A percentile compares a stretch with the other conserved stretches of the same genome.
Evolutionary conservation across 2,329 filamentous ascomycete species (phyloP).

Genomic region (Aphanocladium album): DNA sequence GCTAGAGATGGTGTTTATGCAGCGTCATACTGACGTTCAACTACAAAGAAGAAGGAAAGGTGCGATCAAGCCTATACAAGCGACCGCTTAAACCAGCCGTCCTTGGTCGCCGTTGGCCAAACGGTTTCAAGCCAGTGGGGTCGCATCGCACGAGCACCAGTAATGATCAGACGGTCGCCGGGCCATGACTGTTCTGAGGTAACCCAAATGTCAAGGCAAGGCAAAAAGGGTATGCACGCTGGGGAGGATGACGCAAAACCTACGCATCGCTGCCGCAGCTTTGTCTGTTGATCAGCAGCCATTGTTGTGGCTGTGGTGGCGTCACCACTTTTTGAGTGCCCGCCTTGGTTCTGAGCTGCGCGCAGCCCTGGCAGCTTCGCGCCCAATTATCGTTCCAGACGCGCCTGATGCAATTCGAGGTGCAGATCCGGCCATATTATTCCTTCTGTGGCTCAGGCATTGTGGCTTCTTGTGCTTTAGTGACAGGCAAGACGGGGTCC

Average conservation of each 20-base stretch:
- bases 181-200: background rate
- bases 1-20: background rate
- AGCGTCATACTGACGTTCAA: conserved; percentile 12
- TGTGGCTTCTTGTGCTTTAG: background rate
- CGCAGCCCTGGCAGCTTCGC: background rate
- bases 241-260: conserved; percentile 12
- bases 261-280: conserved; percentile 3
- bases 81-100: background rate
- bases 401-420: background rate
- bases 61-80: background rate
- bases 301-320: conserved; percentile 24
- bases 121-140: conserved; percentile 7
- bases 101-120: background rate
- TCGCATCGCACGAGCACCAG: background rate
- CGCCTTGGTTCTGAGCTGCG: conserved; percentile 4
- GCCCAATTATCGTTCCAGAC: background rate
- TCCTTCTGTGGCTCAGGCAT: background rate
- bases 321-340: conserved; percentile 15
- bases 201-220: background rate
- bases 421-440: background rate
- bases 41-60: background rate
- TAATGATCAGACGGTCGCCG: background rate
- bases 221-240: background rate
- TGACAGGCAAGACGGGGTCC: background rate
- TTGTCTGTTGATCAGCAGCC: background rate